Evolutionary conservation across 1,139 yeast species (phyloP), one percentile per base, ranked within the genome.

Genomic region (Diutina siamensis): DNA sequence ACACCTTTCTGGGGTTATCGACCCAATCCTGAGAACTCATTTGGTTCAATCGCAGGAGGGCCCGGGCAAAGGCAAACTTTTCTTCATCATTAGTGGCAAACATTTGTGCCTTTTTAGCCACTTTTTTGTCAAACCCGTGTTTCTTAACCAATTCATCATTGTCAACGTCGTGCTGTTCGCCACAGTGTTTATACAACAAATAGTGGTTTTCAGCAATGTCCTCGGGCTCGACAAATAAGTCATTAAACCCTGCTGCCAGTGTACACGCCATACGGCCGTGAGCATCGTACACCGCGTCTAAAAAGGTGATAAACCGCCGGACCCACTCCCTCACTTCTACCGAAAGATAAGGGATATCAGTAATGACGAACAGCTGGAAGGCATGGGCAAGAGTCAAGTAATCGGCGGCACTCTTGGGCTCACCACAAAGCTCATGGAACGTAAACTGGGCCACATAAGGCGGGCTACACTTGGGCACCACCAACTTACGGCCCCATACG

Each of bases 1-100:
- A 31, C 8, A 28, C 9, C 21, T 28, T 40, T 18, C 44, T 27
- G 4, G 44, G 44, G 13, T 40, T 27, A 40, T 79, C 87, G 13
- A 86, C 82, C 98, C 98, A 92, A 47, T 84, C 95, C 40, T 81
- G 81, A 4, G 95, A 83, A 54, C 95, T 83, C 97, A 92, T 92
- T 56, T 92, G 97, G 46, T 92, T 75, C 53, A 92, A 70, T 59
- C 98, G 76, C 53, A 94, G 82, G 51, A 92, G 69, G 0, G 97
- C 97, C 58, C 98, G 74, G 1, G 97, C 95, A 69, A 89, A 92
- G 15, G 98, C 98, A 68, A 92, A 92, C 61, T 83, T 76, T 63
- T 92, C 98, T 62, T 92, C 98, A 60, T 88, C 97, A 42, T 83
- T 72, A n/a, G n/a, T n/a, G 44, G 72, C 84, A 65, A 92, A 89